Conservation (phyloP, 2,329 filamentous ascomycete genomes). For the Colletotrichum sidae region DNA sequence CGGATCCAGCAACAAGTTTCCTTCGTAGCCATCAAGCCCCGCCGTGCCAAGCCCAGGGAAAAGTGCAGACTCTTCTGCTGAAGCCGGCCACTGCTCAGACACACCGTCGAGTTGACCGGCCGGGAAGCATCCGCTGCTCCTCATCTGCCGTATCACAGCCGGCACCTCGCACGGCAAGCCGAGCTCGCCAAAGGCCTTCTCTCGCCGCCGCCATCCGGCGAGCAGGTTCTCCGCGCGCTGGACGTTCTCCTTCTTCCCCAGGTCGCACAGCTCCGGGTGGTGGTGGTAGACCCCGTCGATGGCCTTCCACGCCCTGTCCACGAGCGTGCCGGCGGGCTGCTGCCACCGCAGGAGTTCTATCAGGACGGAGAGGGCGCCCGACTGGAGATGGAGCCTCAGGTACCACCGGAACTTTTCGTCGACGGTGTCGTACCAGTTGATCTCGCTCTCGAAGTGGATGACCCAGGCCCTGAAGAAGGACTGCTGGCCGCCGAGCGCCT, state of each 20-base stretch:
- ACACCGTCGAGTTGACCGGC: background rate
- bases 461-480: slow-evolving; percentile 67
- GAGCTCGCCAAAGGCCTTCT: slow-evolving; percentile 51
- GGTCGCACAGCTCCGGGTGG: slow-evolving; percentile 63
- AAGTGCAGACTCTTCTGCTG: background rate
- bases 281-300: slow-evolving; percentile 59
- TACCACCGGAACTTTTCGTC: slow-evolving; percentile 66
- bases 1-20: background rate
- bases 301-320: slow-evolving; percentile 64
- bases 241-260: slow-evolving; percentile 55
- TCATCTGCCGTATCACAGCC: slow-evolving; percentile 58
- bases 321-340: slow-evolving; percentile 57
- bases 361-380: slow-evolving; percentile 67
- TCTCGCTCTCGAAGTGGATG: slow-evolving; percentile 58
- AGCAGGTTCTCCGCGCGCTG: slow-evolving; percentile 60
- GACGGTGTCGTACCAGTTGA: slow-evolving; percentile 56
- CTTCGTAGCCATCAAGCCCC: background rate
- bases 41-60: background rate
- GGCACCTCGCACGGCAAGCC: slow-evolving; percentile 56
- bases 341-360: slow-evolving; percentile 64
- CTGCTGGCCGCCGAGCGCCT: slow-evolving; percentile 62
- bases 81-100: background rate
- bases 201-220: slow-evolving; percentile 64
- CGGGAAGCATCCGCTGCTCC: slow-evolving; percentile 43
- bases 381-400: slow-evolving; percentile 64